Evolutionary conservation across 768 basidiomycete genomes (phyloP), one percentile per base, ranked within the genome.

Genomic region (Tricholoma sp.): DNA sequence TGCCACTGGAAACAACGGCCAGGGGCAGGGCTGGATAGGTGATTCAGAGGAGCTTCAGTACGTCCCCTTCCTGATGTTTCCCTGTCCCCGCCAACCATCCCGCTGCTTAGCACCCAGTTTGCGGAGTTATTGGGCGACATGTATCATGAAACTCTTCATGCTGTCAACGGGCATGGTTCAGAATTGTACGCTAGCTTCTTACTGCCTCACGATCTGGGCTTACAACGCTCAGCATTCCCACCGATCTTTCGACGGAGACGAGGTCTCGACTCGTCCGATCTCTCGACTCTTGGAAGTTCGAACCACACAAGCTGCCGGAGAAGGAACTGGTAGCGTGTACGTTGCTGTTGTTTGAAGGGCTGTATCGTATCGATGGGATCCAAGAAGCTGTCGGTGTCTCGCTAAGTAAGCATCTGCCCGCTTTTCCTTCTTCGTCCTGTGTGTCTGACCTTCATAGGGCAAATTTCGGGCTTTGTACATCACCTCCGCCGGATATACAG

Each of bases 401-500:
- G 36, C 73, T 88, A 63, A 66, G 85, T 86, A 61, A 63, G 88
- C 80, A 34, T 58, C 54, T 34, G 37, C 62, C 49, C 39, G 51
- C 57, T 48, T 53, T 48, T 49, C 48, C 29, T 62, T 57, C 57
- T 48, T 57, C n/a, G n/a, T n/a, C 54, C 59, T 53, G 50, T 59
- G 51, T 49, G 31, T 49, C 28, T 32, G 29, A 49, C 4, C 15
- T 54, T 49, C 2, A 51, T 69, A 93, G 94, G 78, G 61, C 84
- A 87, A 72, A 79, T 98, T 60, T 80, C 83, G 17, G 72, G 82
- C 9, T 88, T 98, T 64, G 79, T 99, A 39, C 83, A 84, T 62
- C 91, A 96, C 61, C 81, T 98, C n/a, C 84, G 88, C n/a, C 83
- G 84, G 29, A 86, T 96, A 51, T 99, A 99, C 70, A 89, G 94